Evolutionary conservation across 73 alveolate species (phyloP), one percentile per base, ranked within the genome.

Genomic region (Breviolum minutum): DNA sequence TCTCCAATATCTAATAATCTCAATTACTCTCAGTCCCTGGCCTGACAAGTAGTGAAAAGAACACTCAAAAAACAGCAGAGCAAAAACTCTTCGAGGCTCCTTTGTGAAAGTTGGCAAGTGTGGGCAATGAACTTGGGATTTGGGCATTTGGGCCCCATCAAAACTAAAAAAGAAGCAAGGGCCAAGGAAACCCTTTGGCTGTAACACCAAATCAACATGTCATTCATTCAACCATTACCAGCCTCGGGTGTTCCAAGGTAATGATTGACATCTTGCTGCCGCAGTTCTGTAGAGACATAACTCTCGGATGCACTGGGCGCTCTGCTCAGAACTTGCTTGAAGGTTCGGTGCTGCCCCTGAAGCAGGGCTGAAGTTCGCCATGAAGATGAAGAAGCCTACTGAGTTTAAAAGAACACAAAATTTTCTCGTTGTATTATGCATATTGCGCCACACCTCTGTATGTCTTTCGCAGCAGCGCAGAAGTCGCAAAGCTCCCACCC

Each of bases 281-380:
- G 69, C 71, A 82, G 70, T 40, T 82, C 91, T 6, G 91, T 40
- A 14, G 70, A 30, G 29, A 82, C 54, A n/a, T 82, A 82, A n/a
- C 70, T 19, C 8, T 16, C 71, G 54, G 73, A 40, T 13, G 91
- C 91, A 60, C 19, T 6, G 0, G 91, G 91, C 2, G 91, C 69
- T 12, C 70, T 14, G 10, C 40, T 48, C 9, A 82, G 70, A 8
- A 48, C 32, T 19, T 82, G 91, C 40, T 82, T 30, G 91, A 82
- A 40, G 71, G 54, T 13, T 11, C 91, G 91, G 71, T 82, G 91
- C 91, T 82, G 91, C 16, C 91, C 91, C 91, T 82, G 91, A 60
- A 60, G 9, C 64, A 64, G 68, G 64, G 88, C 62, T 30, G n/a
- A 16, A 29, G 66, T 16, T 20, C 61, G 19, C 68, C 68, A 14